Base-by-base conservation (phyloP, 306 rosid genomes). In the Canavalia ensiformis region DNA sequence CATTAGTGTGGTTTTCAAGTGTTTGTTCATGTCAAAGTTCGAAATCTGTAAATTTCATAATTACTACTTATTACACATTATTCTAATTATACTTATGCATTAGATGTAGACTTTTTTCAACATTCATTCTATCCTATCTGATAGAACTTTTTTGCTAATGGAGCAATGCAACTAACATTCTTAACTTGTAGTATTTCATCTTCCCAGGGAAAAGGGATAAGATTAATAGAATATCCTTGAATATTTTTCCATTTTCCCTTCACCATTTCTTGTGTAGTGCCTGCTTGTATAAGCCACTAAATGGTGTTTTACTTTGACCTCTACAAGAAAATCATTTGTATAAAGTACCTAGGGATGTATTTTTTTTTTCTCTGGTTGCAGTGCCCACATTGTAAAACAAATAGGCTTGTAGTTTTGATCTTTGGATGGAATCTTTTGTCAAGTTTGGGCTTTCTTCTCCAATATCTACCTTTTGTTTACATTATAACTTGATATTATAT, bases 21-120 rank as follows among this genome's bases (percentile, higher is more conserved):
- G 46, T 55, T 63, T 35, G 82, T 64, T 76, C 52, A 39, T 42
- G 44, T 77, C 62, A 42, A 58, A 66, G 54, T 33, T 73, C 29
- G 33, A 58, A 34, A 67, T 66, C 75, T 77, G 71, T 28, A 42
- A 46, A 65, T 54, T 12, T 41, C 58, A 50, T 71, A 41, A 31
- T 35, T 34, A 13, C n/a, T 29, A 34, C 77, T 80, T 10, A 13
- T 6, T 28, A 1, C 28, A 72, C 6, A 9, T 45, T 74, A 37
- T 68, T 42, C 41, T 41, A 41, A 12, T 59, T 12, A 60, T 74
- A 54, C 25, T 73, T 33, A 1, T 60, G 76, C 55, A 65, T 39
- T 72, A 76, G 39, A 41, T 76, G 3, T 50, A 56, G 34, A 83
- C 45, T 64, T 65, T 47, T 25, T 77, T 49, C 41, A 7, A 31